Base-by-base conservation (phyloP, 345 rosid species). In the Eucalyptus sp. region DNA sequence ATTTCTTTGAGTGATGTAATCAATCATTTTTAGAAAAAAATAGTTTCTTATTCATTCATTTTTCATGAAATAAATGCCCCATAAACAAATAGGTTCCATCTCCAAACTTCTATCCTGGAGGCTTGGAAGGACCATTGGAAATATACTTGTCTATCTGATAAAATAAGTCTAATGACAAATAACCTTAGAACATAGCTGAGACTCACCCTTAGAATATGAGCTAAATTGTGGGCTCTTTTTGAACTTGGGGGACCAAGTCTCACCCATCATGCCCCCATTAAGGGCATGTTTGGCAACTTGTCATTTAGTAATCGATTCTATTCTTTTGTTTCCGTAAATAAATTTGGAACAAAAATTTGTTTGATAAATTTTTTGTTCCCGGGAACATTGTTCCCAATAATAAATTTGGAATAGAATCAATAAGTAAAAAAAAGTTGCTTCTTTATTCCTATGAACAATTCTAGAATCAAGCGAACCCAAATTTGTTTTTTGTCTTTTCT, bases 121-220 rank as follows among this genome's bases (percentile, higher is more conserved):
- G 3, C 8, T 27, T 62, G 3, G 9, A 52, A 18, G 56, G 56
- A 52, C 1, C 1, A 2, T 52, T 52, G 56, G 8, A 62, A 27
- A 27, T 7, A n/a, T 64, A n/a, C 37, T n/a, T 14, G 20, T 7
- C 1, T 7, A 1, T 64, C 10, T 2, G 0, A 64, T n/a, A 64
- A 64, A n/a, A 64, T 14, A n/a, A 13, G 5, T n/a, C 37, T 31
- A 29, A n/a, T n/a, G 37, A 15, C 0, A n/a, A 3, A 64, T n/a
- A 64, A 64, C 20, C 37, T 64, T n/a, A 4, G 37, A 64, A 64
- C 37, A 29, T 1, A 7, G 6, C 5, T n/a, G 10, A 64, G 76
- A 1, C 8, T 14, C 20, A 2, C 10, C 68, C 37, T 64, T 64
- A 7, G 18, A 13, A 13, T 64, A 31, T 64, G 37, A n/a, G 76